Conservation (phyloP, 306 rosid genomes). For the Trifolium pratense region DNA sequence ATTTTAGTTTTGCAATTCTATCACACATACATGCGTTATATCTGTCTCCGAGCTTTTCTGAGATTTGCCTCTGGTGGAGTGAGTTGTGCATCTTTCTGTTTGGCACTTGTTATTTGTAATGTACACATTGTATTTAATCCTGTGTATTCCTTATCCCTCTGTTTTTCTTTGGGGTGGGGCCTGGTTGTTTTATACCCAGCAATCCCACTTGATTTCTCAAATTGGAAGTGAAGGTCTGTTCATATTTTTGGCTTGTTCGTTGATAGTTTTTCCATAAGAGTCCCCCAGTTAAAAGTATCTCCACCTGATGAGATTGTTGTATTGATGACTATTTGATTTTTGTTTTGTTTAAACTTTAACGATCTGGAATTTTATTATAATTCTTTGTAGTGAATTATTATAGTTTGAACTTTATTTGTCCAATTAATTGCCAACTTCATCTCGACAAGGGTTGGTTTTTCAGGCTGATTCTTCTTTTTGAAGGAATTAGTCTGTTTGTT, state of each 20-base stretch:
- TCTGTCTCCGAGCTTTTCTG: slow-evolving; percentile 42
- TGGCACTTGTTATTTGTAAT: slow-evolving; percentile 58
- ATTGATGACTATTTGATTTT: slow-evolving; percentile 31
- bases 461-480: neutral
- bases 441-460: neutral
- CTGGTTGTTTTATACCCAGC: slow-evolving; percentile 26
- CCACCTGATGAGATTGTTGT: slow-evolving; percentile 19
- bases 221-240: slow-evolving; percentile 41
- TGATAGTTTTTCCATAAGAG: slow-evolving; percentile 20
- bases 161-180: slow-evolving; percentile 28
- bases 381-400: slow-evolving; percentile 16
- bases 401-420: slow-evolving; percentile 10
- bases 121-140: slow-evolving; percentile 59
- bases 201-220: slow-evolving; percentile 22
- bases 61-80: slow-evolving; percentile 49
- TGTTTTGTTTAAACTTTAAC: slow-evolving; percentile 18
- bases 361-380: slow-evolving; percentile 22
- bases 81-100: slow-evolving; percentile 50
- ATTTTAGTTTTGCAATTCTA: slow-evolving; percentile 58
- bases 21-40: slow-evolving; percentile 31
- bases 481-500: too few species aligned
- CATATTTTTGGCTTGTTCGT: slow-evolving; percentile 41
- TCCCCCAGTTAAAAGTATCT: slow-evolving; percentile 31
- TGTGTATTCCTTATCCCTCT: slow-evolving; percentile 53
- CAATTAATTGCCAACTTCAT: slow-evolving; percentile 11